Percentiles rank a stretch among this genome's conserved stretches.
Conservation (phyloP, 2,329 filamentous ascomycete species). For the Tetracladium maxilliforme region DNA sequence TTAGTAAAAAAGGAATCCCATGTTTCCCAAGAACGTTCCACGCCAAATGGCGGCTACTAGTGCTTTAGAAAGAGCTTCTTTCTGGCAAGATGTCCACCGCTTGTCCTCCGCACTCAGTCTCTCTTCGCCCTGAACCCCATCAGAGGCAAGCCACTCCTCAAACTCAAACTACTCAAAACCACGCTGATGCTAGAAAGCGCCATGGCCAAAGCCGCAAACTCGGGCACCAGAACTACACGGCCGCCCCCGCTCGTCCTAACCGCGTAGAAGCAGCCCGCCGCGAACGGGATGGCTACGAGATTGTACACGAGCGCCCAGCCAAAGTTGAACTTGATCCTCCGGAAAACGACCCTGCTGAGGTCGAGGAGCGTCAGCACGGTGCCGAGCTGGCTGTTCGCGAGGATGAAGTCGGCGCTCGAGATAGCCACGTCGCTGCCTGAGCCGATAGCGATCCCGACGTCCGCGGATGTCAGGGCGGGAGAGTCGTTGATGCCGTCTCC, state of each 20-base stretch:
- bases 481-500: constrained; percentile 77
- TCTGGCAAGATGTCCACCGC: neutral
- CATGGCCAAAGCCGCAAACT: constrained; percentile 82
- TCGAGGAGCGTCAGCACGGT: constrained; percentile 42
- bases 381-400: constrained; percentile 44
- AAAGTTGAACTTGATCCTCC: constrained; percentile 49
- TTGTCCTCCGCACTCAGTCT: constrained; percentile 1
- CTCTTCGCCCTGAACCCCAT: constrained; percentile 20
- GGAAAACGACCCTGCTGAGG: constrained; percentile 43
- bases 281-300: constrained; percentile 41
- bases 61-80: no score
- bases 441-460: constrained; percentile 67
- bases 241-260: constrained; percentile 24
- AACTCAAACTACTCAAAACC: constrained; percentile 59
- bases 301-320: constrained; percentile 54
- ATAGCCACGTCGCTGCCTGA: constrained; percentile 68
- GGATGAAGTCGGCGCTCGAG: constrained; percentile 63
- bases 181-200: constrained; percentile 79
- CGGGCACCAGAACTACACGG: constrained; percentile 52
- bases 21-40: no score
- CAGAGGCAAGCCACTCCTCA: constrained; percentile 35
- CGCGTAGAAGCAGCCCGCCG: constrained; percentile 47
- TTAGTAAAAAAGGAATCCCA: no score
- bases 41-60: no score
- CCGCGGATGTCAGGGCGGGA: constrained; percentile 60